Base-by-base conservation (phyloP, 305 asterid genomes). In the Striga hermonthica region DNA sequence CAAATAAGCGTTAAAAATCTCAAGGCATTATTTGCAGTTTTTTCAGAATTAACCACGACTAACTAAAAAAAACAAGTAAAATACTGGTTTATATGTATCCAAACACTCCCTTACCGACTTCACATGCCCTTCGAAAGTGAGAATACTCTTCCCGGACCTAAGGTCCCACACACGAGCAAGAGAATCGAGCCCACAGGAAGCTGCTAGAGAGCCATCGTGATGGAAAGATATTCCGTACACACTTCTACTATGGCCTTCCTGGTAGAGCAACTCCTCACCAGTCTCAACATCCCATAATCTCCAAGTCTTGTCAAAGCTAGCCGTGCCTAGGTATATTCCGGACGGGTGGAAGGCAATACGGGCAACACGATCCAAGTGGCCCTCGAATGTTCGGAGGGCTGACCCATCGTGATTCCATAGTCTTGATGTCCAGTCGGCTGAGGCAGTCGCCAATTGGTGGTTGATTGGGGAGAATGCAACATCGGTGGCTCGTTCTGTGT, bases 121-220 rank as follows among this genome's bases (percentile, higher is more conserved):
- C 55, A 93, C 89, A 49, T 90, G 99, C 72, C 99, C 99, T 86
- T 90, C 80, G 59, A 93, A 74, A 63, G 90, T 87, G 78, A 90
- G 95, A 67, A 93, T 79, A 72, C 99, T 90, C 81, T 82, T 82
- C 62, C 99, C 97, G 58, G 95, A 77, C 75, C 97, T 80, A 62
- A 93, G 82, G 82, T 93, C 99, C 99, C 97, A 93, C 57, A 88
- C 96, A 60, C 96, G 91, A 70, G 94, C 95, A 74, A 90, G 97
- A 12, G 97, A 66, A 79, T 93, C 96, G 53, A 93, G 77, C 57
- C 97, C 99, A 60, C 97, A 93, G 31, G 97, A 83, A 72, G 95
- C 99, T 50, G 84, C 99, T 71, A 93, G 82, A 57, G 99, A 91
- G 67, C 99, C 99, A 69, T 93, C 99, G 60, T 66, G 83, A 62